A percentile compares a stretch with the other conserved stretches of the same genome.
phyloP scores from a whole-genome alignment of 345 rosid genomes.

The Eucalyptus paniculata region DNA sequence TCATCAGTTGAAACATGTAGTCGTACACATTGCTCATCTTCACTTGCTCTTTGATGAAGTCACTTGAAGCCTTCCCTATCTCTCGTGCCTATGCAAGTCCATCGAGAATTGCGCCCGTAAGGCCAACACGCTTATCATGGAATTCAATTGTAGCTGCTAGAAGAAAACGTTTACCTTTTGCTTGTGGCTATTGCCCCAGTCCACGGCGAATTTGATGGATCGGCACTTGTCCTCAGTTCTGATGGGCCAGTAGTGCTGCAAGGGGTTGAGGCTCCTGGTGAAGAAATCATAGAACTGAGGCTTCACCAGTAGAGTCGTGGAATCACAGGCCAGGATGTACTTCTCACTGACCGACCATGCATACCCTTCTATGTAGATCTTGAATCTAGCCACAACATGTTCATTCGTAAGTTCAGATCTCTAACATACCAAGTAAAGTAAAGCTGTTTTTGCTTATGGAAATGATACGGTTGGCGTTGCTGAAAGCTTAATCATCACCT shows the following conservation, averaged over 20 bases:
- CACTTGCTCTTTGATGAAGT: constrained; percentile 37
- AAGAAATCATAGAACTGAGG: constrained; percentile 42
- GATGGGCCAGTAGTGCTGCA: constrained; percentile 67
- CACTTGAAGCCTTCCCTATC: constrained; percentile 50
- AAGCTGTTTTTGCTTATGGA: background rate
- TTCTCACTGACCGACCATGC: constrained; percentile 64
- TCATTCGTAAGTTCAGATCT: background rate
- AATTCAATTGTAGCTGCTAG: background rate
- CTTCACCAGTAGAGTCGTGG: constrained; percentile 17
- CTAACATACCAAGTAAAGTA: background rate
- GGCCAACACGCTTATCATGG: background rate
- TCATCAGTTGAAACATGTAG: constrained; percentile 68
- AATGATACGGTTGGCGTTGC: background rate
- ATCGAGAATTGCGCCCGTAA: background rate
- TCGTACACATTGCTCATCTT: constrained; percentile 62
- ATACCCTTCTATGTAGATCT: constrained; percentile 68
- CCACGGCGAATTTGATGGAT: constrained; percentile 71
- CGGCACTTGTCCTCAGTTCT: constrained; percentile 38
- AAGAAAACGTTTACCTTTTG: constrained; percentile 22
- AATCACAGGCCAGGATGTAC: constrained; percentile 45
- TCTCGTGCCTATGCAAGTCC: constrained; percentile 33
- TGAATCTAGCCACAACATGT: constrained; percentile 26
- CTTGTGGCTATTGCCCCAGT: constrained; percentile 64
- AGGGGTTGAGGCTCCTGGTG: constrained; percentile 28
- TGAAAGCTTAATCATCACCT: constrained; percentile 17